phyloP scores from a whole-genome alignment of 2,329 filamentous ascomycete species.

The Didymella glomerata region DNA sequence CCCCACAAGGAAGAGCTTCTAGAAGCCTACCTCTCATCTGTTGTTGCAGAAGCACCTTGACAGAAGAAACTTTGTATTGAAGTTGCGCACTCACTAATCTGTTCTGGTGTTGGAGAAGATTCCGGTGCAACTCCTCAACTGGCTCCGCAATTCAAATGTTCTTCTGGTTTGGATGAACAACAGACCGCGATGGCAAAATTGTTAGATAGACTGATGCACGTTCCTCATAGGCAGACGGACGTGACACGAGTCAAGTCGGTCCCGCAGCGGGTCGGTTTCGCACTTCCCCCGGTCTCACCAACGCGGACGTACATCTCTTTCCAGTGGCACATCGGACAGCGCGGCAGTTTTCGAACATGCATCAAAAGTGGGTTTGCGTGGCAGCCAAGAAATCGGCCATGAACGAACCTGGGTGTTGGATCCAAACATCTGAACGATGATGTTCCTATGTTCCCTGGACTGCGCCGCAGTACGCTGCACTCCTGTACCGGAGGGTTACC shows the following conservation, averaged over 20 bases:
- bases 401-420: background rate
- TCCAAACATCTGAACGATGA: background rate
- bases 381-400: too few species aligned
- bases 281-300: conserved; percentile 6
- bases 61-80: background rate
- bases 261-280: conserved; percentile 8
- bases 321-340: conserved; percentile 3
- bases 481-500: conserved; percentile 9
- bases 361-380: background rate
- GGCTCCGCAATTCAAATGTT: background rate
- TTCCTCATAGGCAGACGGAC: background rate
- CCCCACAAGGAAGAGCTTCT: conserved; percentile 3
- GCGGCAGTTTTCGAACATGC: background rate
- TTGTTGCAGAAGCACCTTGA: background rate
- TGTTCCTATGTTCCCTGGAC: background rate
- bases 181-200: conserved; percentile 5
- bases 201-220: conserved; percentile 1
- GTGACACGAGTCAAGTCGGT: conserved; percentile 12
- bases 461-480: conserved; percentile 1
- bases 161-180: background rate
- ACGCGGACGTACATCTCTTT: conserved; percentile 11
- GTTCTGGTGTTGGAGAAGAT: background rate
- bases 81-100: background rate
- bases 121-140: background rate
- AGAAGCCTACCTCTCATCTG: conserved; percentile 5